Base-by-base conservation (phyloP, 768 basidiomycete species). In the Mycena crocata region DNA sequence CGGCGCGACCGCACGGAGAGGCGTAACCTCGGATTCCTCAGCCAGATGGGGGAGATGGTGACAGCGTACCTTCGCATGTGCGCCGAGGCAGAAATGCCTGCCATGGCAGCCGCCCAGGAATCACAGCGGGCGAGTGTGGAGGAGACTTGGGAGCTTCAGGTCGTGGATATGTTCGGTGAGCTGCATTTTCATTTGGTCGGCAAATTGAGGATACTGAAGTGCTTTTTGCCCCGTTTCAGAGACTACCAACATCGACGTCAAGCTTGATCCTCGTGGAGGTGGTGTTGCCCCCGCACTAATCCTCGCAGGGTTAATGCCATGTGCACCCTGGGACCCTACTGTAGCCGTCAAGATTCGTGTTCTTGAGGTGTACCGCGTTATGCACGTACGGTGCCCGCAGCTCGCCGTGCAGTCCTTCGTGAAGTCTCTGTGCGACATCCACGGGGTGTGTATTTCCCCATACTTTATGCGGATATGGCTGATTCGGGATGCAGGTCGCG, bases 401-500 rank as follows among this genome's bases (percentile, higher is more conserved):
- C 63, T 72, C 13, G 51, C 66, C 3, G 63, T 68, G 14, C 49
- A 70, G 39, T 57, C 63, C 1, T 71, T 58, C 23, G 26, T 64
- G 62, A 24, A 42, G 40, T 42, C 40, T 9, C 40, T 44, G 48
- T 30, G 34, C 21, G 56, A 59, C 2, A 62, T 63, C 24, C 40
- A 42, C 45, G 45, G 45, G 9, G 45, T 46, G 23, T 24, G 23
- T 46, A 8, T 46, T 28, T n/a, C n/a, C n/a, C n/a, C n/a, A 17
- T 46, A 17, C 3, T 46, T 6, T 24, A 4, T 46, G n/a, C 15
- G 26, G n/a, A 5, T 17, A 6, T 8, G 12, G 17, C 26, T 24
- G 26, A 46, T 3, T 24, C 26, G 5, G 4, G 19, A 9, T 10
- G 31, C 28, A 51, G 50, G 50, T 55, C 7, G 37, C 69, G 9